Percentiles rank a stretch among this genome's conserved stretches.
Conservation (phyloP, 1,284 basidiomycete species). For the Tilletia indica region DNA sequence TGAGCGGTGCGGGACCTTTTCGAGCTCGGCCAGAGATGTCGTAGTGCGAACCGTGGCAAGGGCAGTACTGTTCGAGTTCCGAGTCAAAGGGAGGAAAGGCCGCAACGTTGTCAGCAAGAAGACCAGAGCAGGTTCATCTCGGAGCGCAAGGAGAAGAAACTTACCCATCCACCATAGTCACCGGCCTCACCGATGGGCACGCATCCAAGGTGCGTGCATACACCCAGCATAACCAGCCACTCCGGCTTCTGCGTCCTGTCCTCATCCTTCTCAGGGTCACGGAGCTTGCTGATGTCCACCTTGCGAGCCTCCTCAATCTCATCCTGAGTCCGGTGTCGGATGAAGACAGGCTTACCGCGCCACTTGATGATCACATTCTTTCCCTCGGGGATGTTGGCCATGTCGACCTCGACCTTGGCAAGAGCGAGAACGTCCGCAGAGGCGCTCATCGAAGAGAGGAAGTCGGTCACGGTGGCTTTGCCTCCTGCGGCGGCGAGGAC, state of each 20-base stretch:
- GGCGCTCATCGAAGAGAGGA: constrained; percentile 91
- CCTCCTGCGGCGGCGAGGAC: constrained; percentile 89
- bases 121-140: not conserved
- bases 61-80: constrained; percentile 47
- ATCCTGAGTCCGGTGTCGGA: constrained; percentile 86
- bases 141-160: not conserved
- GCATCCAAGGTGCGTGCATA: constrained; percentile 98
- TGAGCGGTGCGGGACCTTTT: constrained; percentile 82
- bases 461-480: constrained; percentile 90
- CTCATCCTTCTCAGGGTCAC: constrained; percentile 90
- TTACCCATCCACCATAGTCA: constrained; percentile 90
- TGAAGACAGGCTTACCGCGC: constrained; percentile 99
- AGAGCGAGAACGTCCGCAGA: constrained; percentile 97
- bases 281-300: constrained; percentile 78
- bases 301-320: constrained; percentile 92
- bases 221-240: constrained; percentile 68
- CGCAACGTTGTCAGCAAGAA: constrained; percentile 16
- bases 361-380: constrained; percentile 68
- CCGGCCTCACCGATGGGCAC: constrained; percentile 94
- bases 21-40: constrained; percentile 93
- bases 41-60: constrained; percentile 95
- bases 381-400: constrained; percentile 88
- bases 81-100: not conserved
- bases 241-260: constrained; percentile 88
- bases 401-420: constrained; percentile 95